Conservation (phyloP, 2,329 filamentous ascomycete species). For the Venturia oleaginea region DNA sequence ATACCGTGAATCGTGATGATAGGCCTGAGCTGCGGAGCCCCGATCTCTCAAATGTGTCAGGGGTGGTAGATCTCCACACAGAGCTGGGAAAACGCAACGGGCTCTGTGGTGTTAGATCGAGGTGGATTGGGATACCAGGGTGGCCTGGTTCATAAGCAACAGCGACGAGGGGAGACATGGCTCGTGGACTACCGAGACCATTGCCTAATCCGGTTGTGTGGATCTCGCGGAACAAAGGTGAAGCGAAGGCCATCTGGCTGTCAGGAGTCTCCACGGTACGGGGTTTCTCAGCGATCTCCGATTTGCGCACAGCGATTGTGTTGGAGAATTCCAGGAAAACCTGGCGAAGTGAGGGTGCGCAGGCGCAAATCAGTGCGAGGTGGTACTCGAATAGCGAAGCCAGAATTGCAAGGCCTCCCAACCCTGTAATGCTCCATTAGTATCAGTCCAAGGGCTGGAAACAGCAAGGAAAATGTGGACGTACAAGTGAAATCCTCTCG, state of each 20-base stretch:
- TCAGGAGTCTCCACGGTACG: background rate
- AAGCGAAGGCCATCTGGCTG: background rate
- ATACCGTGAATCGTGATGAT: background rate
- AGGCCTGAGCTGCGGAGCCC: background rate
- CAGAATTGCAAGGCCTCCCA: background rate
- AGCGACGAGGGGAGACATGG: background rate
- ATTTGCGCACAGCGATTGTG: background rate
- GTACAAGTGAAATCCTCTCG: background rate
- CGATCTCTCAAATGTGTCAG: background rate
- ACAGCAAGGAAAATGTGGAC: background rate
- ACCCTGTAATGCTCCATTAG: background rate
- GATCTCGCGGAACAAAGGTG: background rate
- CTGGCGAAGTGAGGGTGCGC: conserved; percentile 3
- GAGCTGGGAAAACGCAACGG: background rate
- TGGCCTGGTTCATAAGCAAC: background rate
- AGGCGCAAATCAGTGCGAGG: conserved; percentile 7
- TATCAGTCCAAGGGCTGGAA: background rate
- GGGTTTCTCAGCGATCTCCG: background rate
- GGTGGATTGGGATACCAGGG: background rate
- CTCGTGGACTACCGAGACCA: background rate
- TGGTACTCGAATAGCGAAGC: conserved; percentile 1
- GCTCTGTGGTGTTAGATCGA: background rate
- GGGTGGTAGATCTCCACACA: background rate
- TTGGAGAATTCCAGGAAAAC: background rate
- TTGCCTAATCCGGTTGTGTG: background rate